A percentile compares a stretch with the other conserved stretches of the same genome.
Conservation (phyloP, 2,329 filamentous ascomycete species). For the Rhynchosporium graminicola region DNA sequence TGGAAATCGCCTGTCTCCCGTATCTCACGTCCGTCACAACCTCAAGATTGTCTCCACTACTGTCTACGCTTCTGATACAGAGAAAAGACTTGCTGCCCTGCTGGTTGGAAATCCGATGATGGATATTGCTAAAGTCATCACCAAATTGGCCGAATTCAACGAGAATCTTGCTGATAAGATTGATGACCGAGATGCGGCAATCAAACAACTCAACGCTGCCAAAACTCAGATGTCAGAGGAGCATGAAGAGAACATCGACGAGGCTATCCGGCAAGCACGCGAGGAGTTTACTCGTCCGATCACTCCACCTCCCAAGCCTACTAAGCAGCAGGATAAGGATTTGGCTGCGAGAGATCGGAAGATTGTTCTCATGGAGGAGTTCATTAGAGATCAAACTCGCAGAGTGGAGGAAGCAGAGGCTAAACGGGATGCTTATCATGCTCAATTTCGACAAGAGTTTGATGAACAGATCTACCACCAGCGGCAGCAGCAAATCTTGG, state of each 20-base stretch:
- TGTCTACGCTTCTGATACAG: not conserved
- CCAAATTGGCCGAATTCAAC: not conserved
- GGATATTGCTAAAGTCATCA: not conserved
- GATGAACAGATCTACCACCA: not conserved
- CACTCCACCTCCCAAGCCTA: not conserved
- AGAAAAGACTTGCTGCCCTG: not conserved
- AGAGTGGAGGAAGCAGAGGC: not conserved
- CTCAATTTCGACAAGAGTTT: not conserved
- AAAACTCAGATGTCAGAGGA: not conserved
- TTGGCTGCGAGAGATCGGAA: not conserved
- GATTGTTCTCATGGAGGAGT: not conserved
- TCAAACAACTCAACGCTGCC: not conserved
- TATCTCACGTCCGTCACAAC: not conserved
- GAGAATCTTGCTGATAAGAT: not conserved
- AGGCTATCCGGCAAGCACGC: not conserved
- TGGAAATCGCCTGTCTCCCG: not conserved
- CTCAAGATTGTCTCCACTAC: not conserved
- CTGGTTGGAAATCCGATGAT: slow-evolving; percentile 9
- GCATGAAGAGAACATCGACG: not conserved
- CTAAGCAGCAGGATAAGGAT: not conserved
- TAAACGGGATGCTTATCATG: not conserved
- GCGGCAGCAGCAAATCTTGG: no score
- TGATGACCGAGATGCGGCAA: slow-evolving; percentile 2
- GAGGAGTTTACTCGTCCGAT: not conserved
- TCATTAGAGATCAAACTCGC: not conserved